Evolutionary conservation across 345 rosid species (phyloP).

Genomic region (Litchi chinensis): DNA sequence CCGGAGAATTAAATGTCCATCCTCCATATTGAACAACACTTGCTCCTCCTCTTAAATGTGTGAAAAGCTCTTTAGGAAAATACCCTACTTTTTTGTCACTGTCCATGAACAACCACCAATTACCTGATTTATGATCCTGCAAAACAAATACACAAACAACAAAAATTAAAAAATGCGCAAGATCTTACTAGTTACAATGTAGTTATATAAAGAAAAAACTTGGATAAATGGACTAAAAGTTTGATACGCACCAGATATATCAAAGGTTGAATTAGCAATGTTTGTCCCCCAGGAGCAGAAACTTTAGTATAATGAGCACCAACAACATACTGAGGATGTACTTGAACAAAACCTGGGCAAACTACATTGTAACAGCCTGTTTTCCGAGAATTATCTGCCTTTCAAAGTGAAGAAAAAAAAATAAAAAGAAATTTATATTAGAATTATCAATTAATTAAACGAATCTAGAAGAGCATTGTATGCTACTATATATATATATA

Average conservation of each 20-base stretch:
- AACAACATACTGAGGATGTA: background rate
- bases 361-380: background rate
- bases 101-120: background rate
- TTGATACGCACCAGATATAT: background rate
- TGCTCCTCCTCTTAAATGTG: background rate
- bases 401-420: background rate
- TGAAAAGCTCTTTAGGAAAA: background rate
- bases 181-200: background rate
- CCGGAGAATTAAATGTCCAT: background rate
- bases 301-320: background rate
- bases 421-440: too few relatives aligned
- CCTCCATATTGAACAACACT: background rate
- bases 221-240: too few relatives aligned
- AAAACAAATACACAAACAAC: background rate
- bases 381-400: background rate
- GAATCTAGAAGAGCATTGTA: too few relatives aligned
- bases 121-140: background rate
- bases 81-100: background rate
- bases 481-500: too few relatives aligned
- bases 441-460: too few relatives aligned
- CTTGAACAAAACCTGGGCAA: background rate
- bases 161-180: background rate
- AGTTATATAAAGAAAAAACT: background rate
- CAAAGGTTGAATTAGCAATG: background rate
- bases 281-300: background rate